A percentile compares a stretch with the other conserved stretches of the same genome.
Evolutionary conservation across 805 yeast genomes (phyloP).

Genomic region (Priceomyces melissophilus): DNA sequence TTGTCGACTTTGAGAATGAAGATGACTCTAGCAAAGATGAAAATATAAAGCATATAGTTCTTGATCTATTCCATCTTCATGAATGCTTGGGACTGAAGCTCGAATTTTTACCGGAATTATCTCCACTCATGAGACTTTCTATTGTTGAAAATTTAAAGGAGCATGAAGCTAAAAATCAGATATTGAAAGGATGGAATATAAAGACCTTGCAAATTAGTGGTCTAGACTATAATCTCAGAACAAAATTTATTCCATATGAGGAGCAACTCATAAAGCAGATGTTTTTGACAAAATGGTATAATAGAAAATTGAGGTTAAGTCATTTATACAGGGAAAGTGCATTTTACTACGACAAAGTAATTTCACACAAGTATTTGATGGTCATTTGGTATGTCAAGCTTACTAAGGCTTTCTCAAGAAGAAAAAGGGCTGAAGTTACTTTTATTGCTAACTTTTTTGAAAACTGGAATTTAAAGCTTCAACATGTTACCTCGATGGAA

Average conservation of each 20-base stretch:
- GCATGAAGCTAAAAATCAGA: background rate
- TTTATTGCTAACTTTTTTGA: background rate
- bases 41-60: conserved; percentile 19
- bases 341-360: conserved; percentile 9
- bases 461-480: background rate
- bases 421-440: background rate
- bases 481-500: background rate
- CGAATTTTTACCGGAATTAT: conserved; percentile 8
- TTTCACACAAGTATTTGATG: conserved; percentile 6
- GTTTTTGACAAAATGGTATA: conserved; percentile 11
- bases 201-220: conserved; percentile 8
- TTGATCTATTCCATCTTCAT: conserved; percentile 21
- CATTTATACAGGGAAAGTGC: conserved; percentile 12
- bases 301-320: conserved; percentile 4
- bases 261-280: background rate
- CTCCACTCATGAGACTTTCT: conserved; percentile 32
- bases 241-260: conserved; percentile 3
- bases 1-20: conserved; percentile 28
- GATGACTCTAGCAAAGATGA: conserved; percentile 15
- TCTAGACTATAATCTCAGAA: conserved; percentile 5
- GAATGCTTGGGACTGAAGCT: conserved; percentile 12
- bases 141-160: conserved; percentile 12
- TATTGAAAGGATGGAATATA: conserved; percentile 22
- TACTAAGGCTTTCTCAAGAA: no score
- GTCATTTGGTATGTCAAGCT: background rate